phyloP scores from a whole-genome alignment of 2,329 filamentous ascomycete species.

The Fusarium nodosum region DNA sequence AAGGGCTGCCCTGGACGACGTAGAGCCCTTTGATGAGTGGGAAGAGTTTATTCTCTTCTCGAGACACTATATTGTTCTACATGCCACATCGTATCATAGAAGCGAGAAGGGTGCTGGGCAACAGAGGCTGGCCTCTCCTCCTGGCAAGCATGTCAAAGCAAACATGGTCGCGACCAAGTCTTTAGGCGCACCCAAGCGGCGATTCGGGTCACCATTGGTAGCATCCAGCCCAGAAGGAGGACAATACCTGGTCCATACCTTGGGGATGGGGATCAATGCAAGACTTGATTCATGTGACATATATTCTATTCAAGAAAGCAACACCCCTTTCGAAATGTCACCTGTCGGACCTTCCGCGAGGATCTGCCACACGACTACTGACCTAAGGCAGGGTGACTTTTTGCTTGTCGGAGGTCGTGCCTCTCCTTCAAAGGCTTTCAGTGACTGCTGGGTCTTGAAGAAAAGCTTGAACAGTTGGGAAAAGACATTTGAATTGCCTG shows the following conservation, averaged over 20 bases:
- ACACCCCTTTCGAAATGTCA: slow-evolving; percentile 47
- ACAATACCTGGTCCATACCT: slow-evolving; percentile 61
- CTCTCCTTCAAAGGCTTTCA: slow-evolving; percentile 77
- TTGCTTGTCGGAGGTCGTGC: slow-evolving; percentile 82
- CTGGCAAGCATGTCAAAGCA: slow-evolving; percentile 9
- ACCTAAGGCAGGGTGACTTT: slow-evolving; percentile 68
- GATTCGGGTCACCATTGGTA: slow-evolving; percentile 71
- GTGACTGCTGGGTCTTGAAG: slow-evolving; percentile 81
- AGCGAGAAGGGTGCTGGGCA: slow-evolving; percentile 5
- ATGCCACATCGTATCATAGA: slow-evolving; percentile 60
- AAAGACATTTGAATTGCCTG: slow-evolving; percentile 73
- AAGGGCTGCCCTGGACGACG: slow-evolving; percentile 71
- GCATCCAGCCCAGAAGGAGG: slow-evolving; percentile 56
- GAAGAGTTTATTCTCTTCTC: slow-evolving; percentile 91
- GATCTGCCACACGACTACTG: slow-evolving; percentile 83
- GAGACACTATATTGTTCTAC: slow-evolving; percentile 85
- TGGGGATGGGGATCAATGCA: slow-evolving; percentile 61
- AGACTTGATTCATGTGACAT: slow-evolving; percentile 66
- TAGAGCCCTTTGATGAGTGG: slow-evolving; percentile 96
- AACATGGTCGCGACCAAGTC: slow-evolving; percentile 29
- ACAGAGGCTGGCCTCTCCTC: background rate
- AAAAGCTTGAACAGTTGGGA: slow-evolving; percentile 70
- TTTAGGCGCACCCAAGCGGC: slow-evolving; percentile 57
- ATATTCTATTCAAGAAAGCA: slow-evolving; percentile 53
- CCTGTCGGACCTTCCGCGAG: slow-evolving; percentile 56